Conservation (phyloP, 176 grass and related monocot species). For the Cenchrus purpureus region DNA sequence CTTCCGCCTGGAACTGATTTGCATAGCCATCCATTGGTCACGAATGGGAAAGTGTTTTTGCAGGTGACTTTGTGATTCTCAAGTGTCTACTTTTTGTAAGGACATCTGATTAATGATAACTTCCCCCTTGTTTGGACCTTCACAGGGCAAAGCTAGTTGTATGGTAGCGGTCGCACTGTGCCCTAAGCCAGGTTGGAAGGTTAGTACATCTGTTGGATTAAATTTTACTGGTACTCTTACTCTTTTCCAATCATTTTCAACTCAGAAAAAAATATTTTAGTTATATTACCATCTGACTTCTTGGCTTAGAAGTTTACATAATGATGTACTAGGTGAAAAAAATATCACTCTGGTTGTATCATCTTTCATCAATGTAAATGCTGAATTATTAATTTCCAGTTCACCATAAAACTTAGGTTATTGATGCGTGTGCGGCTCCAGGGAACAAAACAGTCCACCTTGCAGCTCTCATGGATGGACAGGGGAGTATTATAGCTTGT, state of each 20-base stretch:
- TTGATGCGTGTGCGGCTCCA: conserved; percentile 99
- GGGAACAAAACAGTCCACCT: conserved; percentile 98
- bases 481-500: conserved; percentile 84
- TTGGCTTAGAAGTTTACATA: conserved; percentile 11
- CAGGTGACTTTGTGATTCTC: conserved; percentile 56
- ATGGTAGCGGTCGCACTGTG: conserved; percentile 83
- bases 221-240: conserved; percentile 6
- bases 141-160: conserved; percentile 91
- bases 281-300: not conserved
- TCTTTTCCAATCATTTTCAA: conserved; percentile 19
- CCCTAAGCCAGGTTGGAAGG: conserved; percentile 93
- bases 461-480: conserved; percentile 86
- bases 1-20: conserved; percentile 81
- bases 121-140: conserved; percentile 11
- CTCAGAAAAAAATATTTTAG: conserved; percentile 1
- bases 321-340: not conserved
- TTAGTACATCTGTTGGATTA: conserved; percentile 37
- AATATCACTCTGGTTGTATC: not conserved
- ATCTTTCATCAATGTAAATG: conserved; percentile 3
- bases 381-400: conserved; percentile 37
- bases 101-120: not conserved
- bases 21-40: conserved; percentile 83
- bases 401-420: conserved; percentile 78
- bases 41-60: conserved; percentile 72
- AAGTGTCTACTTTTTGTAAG: conserved; percentile 11